Base-by-base conservation (phyloP, 495 filamentous ascomycete genomes). In the Penicillium cinerascens region DNA sequence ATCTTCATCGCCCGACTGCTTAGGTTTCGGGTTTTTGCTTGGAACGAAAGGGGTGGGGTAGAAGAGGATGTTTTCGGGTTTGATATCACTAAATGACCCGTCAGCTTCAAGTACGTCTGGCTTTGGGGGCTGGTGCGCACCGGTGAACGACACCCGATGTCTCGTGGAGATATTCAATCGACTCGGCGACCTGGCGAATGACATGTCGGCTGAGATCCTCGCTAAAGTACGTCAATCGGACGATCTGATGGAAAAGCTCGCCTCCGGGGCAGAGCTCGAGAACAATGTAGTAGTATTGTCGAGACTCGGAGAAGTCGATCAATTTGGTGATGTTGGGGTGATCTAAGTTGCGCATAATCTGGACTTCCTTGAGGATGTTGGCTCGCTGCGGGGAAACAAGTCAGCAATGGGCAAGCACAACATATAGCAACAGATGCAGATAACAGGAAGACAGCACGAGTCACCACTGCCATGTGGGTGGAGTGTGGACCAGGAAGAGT, bases 211-310 rank as follows among this genome's bases (percentile, higher is more conserved):
- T 92, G 0, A 98, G 78, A 36, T 97, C 86, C 69, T 98, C 93
- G 73, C 91, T 96, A 67, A 98, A 98, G 68, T 97, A 98, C 7
- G 93, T 98, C 65, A 98, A 83, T 47, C 95, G 85, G 41, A 98
- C 93, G 64, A 98, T 97, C 65, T 98, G 95, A 64, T 98, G 93
- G 78, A 98, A 98, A 16, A 98, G 73, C 72, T 98, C 93, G 66
- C 93, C 93, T 39, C 93, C 93, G 3, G 92, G 88, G 57, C 92
- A 95, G 33, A 98, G 83, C 69, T 98, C 95, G 33, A 98, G 81
- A 44, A 98, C 82, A 58, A 98, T 96, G 72, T 92, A 98, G 65
- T 98, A 98, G 62, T 96, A 96, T 71, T 97, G 91, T 35, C 78
- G 80, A 7, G 91, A 95, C 71, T 98, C 93, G 48, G 87, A 87